These are phyloP conservation scores for Diaporthe capsici DNA, from an alignment of 2,329 filamentous ascomycete genomes.

Conservation along the genomic window DNA sequence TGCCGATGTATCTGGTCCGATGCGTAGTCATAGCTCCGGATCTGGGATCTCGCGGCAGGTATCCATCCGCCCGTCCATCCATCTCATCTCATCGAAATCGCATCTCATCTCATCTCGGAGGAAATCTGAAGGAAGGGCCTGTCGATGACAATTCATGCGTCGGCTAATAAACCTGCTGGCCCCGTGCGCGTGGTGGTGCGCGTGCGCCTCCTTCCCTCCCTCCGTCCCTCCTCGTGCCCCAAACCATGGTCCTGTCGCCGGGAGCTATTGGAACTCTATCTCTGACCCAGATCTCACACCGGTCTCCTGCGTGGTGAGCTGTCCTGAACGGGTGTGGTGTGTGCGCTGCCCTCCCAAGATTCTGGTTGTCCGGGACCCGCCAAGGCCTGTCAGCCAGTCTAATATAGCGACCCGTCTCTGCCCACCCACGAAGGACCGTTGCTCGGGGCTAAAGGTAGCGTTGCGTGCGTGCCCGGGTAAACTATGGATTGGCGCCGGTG, in stretches of 20 bases:
- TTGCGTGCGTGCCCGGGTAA: conserved; percentile 18
- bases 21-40: conserved; percentile 8
- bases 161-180: neutral
- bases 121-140: conserved; percentile 23
- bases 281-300: conserved; percentile 29
- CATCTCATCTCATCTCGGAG: conserved; percentile 35
- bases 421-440: conserved; percentile 13
- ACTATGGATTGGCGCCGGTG: conserved; percentile 6
- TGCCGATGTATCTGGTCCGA: conserved; percentile 22
- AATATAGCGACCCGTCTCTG: conserved; percentile 21
- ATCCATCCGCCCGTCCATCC: conserved; percentile 21
- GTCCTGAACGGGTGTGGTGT: neutral
- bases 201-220: neutral
- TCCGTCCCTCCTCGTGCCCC: no score
- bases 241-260: neutral
- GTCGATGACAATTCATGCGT: conserved; percentile 26
- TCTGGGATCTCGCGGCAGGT: conserved; percentile 27
- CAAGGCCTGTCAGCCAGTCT: conserved; percentile 33
- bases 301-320: conserved; percentile 18
- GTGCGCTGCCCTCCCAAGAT: conserved; percentile 1
- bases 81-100: conserved; percentile 39
- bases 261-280: conserved; percentile 31
- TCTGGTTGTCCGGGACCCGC: conserved; percentile 6
- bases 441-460: conserved; percentile 15
- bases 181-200: neutral